phyloP scores from a whole-genome alignment of 176 grass and related monocot species.

The Aegilops speltoides region DNA sequence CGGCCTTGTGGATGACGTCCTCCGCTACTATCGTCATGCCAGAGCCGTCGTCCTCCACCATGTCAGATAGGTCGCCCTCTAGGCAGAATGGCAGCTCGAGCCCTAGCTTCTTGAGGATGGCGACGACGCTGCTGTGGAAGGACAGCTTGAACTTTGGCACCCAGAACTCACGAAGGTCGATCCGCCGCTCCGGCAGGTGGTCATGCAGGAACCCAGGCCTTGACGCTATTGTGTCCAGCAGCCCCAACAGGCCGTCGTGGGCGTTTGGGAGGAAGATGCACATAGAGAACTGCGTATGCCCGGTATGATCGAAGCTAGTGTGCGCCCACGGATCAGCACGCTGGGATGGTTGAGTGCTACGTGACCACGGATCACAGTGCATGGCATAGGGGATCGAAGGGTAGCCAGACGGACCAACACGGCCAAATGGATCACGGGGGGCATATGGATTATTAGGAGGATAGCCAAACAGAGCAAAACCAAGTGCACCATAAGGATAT shows the following conservation, averaged over 20 bases:
- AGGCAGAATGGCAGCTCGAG: background rate
- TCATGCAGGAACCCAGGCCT: background rate
- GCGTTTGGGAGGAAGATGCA: constrained; percentile 26
- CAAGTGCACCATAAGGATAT: too few species aligned
- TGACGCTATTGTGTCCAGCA: constrained; percentile 7
- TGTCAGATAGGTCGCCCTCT: background rate
- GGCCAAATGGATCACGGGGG: too few species aligned
- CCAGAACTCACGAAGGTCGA: background rate
- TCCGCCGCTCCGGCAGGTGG: background rate
- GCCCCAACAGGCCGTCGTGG: background rate
- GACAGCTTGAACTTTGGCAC: background rate
- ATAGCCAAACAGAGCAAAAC: too few species aligned
- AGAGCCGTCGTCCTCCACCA: constrained; percentile 13
- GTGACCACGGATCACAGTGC: background rate
- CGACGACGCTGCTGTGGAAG: background rate
- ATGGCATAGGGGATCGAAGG: background rate
- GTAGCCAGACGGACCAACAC: background rate
- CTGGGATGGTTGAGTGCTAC: background rate
- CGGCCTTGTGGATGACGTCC: background rate
- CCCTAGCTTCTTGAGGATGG: background rate
- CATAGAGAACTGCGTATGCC: constrained; percentile 16
- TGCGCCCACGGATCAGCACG: background rate
- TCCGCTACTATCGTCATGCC: background rate
- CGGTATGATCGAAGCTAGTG: too few species aligned
- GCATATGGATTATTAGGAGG: too few species aligned